Base-by-base conservation (phyloP, 1,284 basidiomycete species). In the Irpex rosettiformis region DNA sequence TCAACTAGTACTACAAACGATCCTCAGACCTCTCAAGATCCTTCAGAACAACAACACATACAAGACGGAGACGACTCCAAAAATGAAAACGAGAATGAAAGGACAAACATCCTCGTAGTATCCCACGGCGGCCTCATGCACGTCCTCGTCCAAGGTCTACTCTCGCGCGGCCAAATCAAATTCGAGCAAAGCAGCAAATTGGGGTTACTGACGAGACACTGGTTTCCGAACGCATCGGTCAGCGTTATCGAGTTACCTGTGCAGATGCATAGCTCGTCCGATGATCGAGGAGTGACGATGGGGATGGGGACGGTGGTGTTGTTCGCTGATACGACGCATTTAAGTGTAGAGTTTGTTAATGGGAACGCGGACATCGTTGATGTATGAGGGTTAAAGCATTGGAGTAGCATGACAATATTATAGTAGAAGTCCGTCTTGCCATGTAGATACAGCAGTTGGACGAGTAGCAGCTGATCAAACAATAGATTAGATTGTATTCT, bases 81-180 rank as follows among this genome's bases (percentile, higher is more conserved):
- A 24, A 13, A 40, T 55, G 57, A 13, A 59, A 47, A 55, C 66
- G 62, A 54, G 58, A 59, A 27, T 68, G 63, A 61, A 49, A 65
- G 75, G 54, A 68, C 70, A 58, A 71, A 79, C 62, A 75, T 89
- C 48, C 76, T 92, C 25, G 78, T 85, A 3, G 80, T 84, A 56
- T 82, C 84, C 40, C 89, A 92, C 61, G 88, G 87, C 2, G 88
- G 81, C 0, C 78, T 81, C 64, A 88, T 91, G 60, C 70, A 73
- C 21, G 74, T 75, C 16, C 74, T 91, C 52, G 70, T 86, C 54
- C 74, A 73, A 30, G 72, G 67, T 45, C 67, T 89, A 64, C 62
- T 81, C 18, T 71, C 71, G 10, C 75, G 74, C 45, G 69, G 76
- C 40, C 69, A 73, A 62, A 60, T 82, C 40, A 64, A 60, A 45